Evolutionary conservation across 1,284 basidiomycete genomes (phyloP).

Genomic region (Cryptococcus sp.): DNA sequence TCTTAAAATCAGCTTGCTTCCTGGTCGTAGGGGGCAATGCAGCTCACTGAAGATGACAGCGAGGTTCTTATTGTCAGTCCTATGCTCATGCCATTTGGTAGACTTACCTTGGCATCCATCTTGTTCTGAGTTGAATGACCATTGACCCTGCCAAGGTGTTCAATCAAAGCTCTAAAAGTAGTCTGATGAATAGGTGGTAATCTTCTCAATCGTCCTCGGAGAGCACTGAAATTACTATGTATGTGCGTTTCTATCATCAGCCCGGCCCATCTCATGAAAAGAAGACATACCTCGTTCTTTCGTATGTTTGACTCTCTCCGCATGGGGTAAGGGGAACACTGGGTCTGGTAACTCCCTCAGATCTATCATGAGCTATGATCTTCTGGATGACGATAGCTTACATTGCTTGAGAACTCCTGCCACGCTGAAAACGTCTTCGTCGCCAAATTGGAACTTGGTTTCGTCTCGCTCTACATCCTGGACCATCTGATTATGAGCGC

Average conservation of each 20-base stretch:
- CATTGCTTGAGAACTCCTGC: constrained; percentile 82
- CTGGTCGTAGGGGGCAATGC: not conserved
- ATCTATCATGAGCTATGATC: constrained; percentile 43
- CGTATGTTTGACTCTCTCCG: constrained; percentile 78
- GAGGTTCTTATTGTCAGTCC: constrained; percentile 54
- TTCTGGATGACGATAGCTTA: constrained; percentile 2
- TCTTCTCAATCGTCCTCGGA: constrained; percentile 76
- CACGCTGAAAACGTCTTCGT: constrained; percentile 85
- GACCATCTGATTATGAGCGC: constrained; percentile 58
- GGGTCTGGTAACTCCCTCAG: constrained; percentile 89
- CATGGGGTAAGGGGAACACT: constrained; percentile 77
- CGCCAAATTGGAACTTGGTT: constrained; percentile 68
- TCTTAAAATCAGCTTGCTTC: constrained; percentile 11
- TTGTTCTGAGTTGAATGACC: constrained; percentile 72
- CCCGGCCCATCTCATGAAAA: constrained; percentile 6
- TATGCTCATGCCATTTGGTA: constrained; percentile 26
- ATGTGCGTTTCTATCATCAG: constrained; percentile 59
- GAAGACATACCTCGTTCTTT: constrained; percentile 61
- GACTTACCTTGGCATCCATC: constrained; percentile 73
- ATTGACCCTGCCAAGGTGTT: constrained; percentile 78
- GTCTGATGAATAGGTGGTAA: constrained; percentile 83
- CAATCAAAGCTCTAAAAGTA: constrained; percentile 78
- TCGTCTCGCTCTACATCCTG: constrained; percentile 89
- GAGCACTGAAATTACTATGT: constrained; percentile 63
- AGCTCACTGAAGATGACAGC: constrained; percentile 70